Evolutionary conservation across 768 basidiomycete genomes (phyloP).

Genomic region (Amanita brunnescens): DNA sequence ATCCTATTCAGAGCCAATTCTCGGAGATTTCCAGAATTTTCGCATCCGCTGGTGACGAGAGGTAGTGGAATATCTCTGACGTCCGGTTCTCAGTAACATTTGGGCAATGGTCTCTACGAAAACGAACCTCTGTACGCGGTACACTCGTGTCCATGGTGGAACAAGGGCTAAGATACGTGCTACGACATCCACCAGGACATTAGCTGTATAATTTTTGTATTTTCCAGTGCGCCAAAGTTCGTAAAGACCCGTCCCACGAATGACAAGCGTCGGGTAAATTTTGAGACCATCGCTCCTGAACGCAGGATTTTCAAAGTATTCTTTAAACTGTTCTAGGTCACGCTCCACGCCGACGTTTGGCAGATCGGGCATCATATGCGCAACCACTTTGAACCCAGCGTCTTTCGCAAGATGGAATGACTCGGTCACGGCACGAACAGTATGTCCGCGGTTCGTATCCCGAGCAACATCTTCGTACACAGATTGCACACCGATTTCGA

Average conservation of each 20-base stretch:
- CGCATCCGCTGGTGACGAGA: conserved; percentile 92
- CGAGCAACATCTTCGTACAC: conserved; percentile 99
- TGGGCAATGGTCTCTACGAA: background rate
- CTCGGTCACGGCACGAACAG: conserved; percentile 93
- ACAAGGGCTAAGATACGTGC: conserved; percentile 93
- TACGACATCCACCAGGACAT: conserved; percentile 94
- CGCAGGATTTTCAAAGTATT: conserved; percentile 97
- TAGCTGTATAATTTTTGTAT: conserved; percentile 99
- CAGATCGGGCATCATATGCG: conserved; percentile 99
- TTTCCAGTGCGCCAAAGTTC: conserved; percentile 95
- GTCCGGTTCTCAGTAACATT: conserved; percentile 59
- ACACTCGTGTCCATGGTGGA: conserved; percentile 98
- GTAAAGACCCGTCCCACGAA: conserved; percentile 92
- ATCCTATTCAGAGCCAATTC: conserved; percentile 94
- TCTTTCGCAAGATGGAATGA: conserved; percentile 98
- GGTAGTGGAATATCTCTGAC: conserved; percentile 92
- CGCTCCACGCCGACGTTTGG: conserved; percentile 97
- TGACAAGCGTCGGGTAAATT: conserved; percentile 97
- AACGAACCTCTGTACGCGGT: conserved; percentile 85
- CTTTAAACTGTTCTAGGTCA: conserved; percentile 97
- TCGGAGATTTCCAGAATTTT: conserved; percentile 94
- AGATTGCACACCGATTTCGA: conserved; percentile 98
- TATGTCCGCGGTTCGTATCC: conserved; percentile 98
- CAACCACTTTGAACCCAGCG: conserved; percentile 99
- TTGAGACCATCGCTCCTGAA: conserved; percentile 97